Conservation (phyloP, 148 eudicot genomes). For the Talinum fruticosum region DNA sequence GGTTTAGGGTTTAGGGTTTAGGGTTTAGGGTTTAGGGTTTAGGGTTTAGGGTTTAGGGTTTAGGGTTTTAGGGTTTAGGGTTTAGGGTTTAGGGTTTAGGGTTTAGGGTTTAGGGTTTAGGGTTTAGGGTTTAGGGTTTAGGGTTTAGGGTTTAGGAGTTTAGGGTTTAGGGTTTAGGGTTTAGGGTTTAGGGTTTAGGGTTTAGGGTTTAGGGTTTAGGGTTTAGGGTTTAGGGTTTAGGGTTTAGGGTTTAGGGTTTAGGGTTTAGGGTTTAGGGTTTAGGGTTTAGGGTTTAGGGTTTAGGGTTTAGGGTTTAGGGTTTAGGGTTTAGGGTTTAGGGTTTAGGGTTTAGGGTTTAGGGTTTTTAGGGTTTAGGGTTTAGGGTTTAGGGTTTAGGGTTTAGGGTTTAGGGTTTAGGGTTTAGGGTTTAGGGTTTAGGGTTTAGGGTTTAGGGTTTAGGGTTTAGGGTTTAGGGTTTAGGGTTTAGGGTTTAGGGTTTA, state of each 20-base stretch:
- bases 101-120: slow-evolving; percentile 32
- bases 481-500: slow-evolving; percentile 18
- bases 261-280: background rate
- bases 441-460: slow-evolving; percentile 12
- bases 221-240: background rate
- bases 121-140: slow-evolving; percentile 29
- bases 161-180: slow-evolving; percentile 29
- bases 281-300: too few relatives aligned
- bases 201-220: slow-evolving; percentile 13
- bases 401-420: slow-evolving; percentile 10
- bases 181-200: slow-evolving; percentile 25
- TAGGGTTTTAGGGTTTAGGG: too few relatives aligned
- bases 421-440: slow-evolving; percentile 12
- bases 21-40: slow-evolving; percentile 26
- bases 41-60: slow-evolving; percentile 30
- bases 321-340: background rate
- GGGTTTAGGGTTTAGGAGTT: slow-evolving; percentile 24
- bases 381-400: slow-evolving; percentile 10
- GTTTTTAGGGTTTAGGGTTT: slow-evolving; percentile 8
- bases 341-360: slow-evolving; percentile 9
- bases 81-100: too few relatives aligned
- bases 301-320: too few relatives aligned
- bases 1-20: slow-evolving; percentile 21
- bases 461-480: slow-evolving; percentile 16
- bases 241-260: background rate